Base-by-base conservation (phyloP, 2,329 filamentous ascomycete genomes). In the Diaporthe helianthi region DNA sequence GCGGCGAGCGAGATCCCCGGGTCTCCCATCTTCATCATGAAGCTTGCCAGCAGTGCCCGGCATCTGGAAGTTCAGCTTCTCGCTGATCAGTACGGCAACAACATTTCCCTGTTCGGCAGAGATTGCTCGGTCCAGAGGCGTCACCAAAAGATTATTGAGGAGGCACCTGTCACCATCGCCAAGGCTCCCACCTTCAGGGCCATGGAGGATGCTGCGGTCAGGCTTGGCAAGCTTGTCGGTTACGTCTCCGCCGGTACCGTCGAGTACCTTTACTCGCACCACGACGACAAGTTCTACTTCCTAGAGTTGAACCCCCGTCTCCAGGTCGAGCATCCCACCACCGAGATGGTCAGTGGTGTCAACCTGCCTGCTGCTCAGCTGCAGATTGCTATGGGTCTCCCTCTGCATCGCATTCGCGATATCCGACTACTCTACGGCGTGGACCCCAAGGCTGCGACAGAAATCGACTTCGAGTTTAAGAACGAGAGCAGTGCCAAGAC, bases 21-120 rank as follows among this genome's bases (percentile, higher is more conserved):
- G 58, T 99, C 96, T 36, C 96, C 97, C 75, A 99, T 99, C 82
- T 99, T 99, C 87, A 97, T 99, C 84, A 99, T 99, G 96, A 98
- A 99, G 89, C 86, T 99, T 73, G 96, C 96, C 61, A 96, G 95
- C 75, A 97, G 97, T 79, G 96, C 96, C 49, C 88, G 96, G 75
- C 96, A 99, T 87, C 85, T 99, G 83, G 96, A 99, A 83, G 97
- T 99, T 69, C 96, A 99, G 84, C 86, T 99, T 73, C 87, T 99
- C 66, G 97, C 96, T 73, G 97, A 99, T 85, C 94, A 99, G 86
- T 99, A 99, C 80, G 96, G 97, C 78, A 98, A 99, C 89, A 98
- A 98, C 84, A 98, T 99, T 79, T 99, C 96, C 10, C 90, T 99
- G 64, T 99, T 98, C 76, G 96, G 96, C 78, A 91, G 96, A 89